Percentiles rank a stretch among this genome's conserved stretches.
Conservation (phyloP, 352 stramenopile genomes). For the Phytophthora citrophthora region DNA sequence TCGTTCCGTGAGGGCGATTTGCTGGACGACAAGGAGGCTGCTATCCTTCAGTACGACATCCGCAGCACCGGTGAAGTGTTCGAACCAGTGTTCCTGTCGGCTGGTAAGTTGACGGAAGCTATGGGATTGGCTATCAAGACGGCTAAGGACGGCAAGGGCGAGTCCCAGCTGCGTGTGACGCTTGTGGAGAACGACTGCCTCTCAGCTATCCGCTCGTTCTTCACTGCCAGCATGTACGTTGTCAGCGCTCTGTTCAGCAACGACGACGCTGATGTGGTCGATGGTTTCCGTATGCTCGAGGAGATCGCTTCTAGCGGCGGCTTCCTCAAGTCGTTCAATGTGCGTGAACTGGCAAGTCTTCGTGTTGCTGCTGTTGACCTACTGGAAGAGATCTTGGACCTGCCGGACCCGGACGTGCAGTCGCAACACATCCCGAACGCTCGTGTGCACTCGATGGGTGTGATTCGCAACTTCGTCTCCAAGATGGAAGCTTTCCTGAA, state of each 20-base stretch:
- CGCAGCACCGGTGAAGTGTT: conserved; percentile 87
- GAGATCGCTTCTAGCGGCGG: conserved; percentile 64
- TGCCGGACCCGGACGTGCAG: conserved; percentile 77
- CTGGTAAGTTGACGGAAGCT: conserved; percentile 82
- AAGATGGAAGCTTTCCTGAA: conserved; percentile 87
- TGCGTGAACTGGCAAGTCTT: conserved; percentile 66
- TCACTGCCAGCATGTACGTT: conserved; percentile 82
- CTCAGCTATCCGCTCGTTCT: conserved; percentile 83
- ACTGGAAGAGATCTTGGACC: conserved; percentile 80
- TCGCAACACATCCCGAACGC: conserved; percentile 73
- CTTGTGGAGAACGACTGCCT: conserved; percentile 86
- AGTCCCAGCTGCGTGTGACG: conserved; percentile 78
- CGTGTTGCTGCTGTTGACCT: conserved; percentile 73
- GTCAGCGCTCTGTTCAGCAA: conserved; percentile 73
- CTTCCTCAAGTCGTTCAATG: conserved; percentile 84
- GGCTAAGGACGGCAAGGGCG: conserved; percentile 79
- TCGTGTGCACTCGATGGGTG: conserved; percentile 77
- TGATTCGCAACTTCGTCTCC: conserved; percentile 89
- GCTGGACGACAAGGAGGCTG: conserved; percentile 79
- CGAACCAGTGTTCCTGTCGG: conserved; percentile 86
- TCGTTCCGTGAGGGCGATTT: conserved; percentile 79
- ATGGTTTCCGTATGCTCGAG: conserved; percentile 82
- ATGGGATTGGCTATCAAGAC: conserved; percentile 74
- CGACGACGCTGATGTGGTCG: conserved; percentile 81
- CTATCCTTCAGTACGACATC: conserved; percentile 86